Conservation (phyloP, 441 rosid species). For the Populus hybrid region DNA sequence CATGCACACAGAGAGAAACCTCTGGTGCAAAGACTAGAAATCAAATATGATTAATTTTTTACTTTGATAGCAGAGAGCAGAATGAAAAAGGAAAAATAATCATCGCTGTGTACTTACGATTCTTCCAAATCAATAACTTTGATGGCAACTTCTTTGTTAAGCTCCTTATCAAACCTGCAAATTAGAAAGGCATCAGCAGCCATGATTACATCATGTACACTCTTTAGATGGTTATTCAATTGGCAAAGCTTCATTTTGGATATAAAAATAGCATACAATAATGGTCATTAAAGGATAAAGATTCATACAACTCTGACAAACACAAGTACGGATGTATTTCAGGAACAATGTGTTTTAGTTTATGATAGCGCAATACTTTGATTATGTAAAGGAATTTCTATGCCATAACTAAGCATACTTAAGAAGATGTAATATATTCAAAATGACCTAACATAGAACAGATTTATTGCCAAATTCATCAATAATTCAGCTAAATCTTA, state of each 20-base stretch:
- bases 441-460: not conserved
- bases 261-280: not conserved
- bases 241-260: not conserved
- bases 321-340: not conserved
- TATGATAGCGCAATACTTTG: not conserved
- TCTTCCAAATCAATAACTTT: constrained; percentile 99
- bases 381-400: not conserved
- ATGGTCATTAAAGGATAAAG: not conserved
- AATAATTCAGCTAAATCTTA: not conserved
- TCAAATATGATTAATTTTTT: not conserved
- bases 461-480: not conserved
- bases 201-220: not conserved
- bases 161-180: constrained; percentile 91
- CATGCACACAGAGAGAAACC: not conserved
- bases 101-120: constrained; percentile 60
- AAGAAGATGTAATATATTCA: not conserved
- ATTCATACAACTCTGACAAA: not conserved
- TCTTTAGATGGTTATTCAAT: not conserved
- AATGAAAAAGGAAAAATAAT: constrained; percentile 11
- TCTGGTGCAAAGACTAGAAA: not conserved
- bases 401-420: not conserved
- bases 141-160: constrained; percentile 94
- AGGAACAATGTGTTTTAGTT: not conserved
- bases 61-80: not conserved
- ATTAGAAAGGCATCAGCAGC: constrained; percentile 23